Conservation (phyloP, 106 monocot species). For the Xerophyta viscosa region DNA sequence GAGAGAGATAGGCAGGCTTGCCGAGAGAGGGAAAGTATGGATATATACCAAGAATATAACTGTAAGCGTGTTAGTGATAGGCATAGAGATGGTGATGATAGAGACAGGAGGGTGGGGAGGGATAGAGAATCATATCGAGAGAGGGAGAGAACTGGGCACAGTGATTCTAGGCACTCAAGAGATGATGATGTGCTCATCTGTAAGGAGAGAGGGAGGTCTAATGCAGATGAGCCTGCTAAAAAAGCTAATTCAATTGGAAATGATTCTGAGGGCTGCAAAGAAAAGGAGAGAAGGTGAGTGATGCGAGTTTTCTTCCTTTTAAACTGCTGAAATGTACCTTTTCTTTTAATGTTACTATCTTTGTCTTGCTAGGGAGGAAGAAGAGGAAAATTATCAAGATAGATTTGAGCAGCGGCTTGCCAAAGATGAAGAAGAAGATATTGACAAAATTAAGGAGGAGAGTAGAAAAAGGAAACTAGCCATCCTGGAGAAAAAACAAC, state of each 20-base stretch:
- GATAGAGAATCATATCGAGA: slow-evolving; percentile 17
- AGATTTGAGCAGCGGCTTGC: slow-evolving; percentile 76
- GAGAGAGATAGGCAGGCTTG: slow-evolving; percentile 20
- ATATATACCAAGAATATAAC: slow-evolving; percentile 5
- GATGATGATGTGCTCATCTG: slow-evolving; percentile 27
- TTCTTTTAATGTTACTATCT: background rate
- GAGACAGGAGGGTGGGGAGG: slow-evolving; percentile 13
- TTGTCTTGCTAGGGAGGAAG: slow-evolving; percentile 48
- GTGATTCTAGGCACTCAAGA: slow-evolving; percentile 34
- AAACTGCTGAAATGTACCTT: too few relatives aligned
- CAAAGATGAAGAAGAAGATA: slow-evolving; percentile 74
- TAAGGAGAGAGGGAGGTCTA: slow-evolving; percentile 18
- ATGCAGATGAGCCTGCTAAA: slow-evolving; percentile 21
- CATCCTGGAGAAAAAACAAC: slow-evolving; percentile 68
- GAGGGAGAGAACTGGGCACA: slow-evolving; percentile 22
- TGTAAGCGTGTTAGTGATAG: slow-evolving; percentile 16
- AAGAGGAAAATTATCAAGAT: slow-evolving; percentile 74
- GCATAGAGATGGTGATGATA: slow-evolving; percentile 28
- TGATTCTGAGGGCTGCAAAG: slow-evolving; percentile 22
- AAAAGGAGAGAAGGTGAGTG: slow-evolving; percentile 30
- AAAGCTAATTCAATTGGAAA: slow-evolving; percentile 14
- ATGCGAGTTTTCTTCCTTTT: too few relatives aligned
- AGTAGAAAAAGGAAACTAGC: slow-evolving; percentile 79
- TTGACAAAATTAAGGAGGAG: slow-evolving; percentile 90
- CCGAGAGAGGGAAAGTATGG: slow-evolving; percentile 11